phyloP scores from a whole-genome alignment of 176 grass and related monocot genomes.

The Avena eriantha region DNA sequence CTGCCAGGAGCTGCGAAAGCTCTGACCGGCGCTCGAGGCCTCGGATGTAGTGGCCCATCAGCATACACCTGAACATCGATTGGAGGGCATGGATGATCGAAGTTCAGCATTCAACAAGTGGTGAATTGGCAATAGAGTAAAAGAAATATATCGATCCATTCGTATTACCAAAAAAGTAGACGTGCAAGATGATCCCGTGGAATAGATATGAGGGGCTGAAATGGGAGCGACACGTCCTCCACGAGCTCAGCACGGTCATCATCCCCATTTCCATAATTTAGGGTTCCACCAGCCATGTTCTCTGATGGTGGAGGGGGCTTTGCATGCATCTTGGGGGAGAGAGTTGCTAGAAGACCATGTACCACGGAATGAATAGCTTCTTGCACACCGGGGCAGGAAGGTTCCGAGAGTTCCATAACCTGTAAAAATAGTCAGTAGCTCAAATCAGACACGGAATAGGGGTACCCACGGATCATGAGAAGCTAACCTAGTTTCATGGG shows the following conservation, averaged over 20 bases:
- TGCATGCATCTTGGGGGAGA: conserved; percentile 83
- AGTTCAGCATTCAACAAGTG: neutral
- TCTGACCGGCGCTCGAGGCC: conserved; percentile 76
- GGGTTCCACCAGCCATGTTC: conserved; percentile 48
- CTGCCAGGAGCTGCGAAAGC: conserved; percentile 58
- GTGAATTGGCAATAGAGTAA: neutral
- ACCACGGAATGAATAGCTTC: conserved; percentile 80
- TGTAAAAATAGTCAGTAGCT: conserved; percentile 44
- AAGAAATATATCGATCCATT: neutral
- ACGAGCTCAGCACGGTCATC: conserved; percentile 71
- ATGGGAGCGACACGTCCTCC: conserved; percentile 70
- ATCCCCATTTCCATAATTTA: conserved; percentile 55
- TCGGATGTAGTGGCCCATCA: conserved; percentile 85
- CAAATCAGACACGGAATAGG: conserved; percentile 32
- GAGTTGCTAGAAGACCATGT: conserved; percentile 84
- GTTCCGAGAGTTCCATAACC: conserved; percentile 87
- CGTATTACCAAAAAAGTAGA: conserved; percentile 85
- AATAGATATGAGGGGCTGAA: conserved; percentile 76
- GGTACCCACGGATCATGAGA: neutral
- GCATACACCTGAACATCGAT: conserved; percentile 74
- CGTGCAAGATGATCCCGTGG: conserved; percentile 86
- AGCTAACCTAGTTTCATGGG: neutral
- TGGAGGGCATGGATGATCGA: neutral
- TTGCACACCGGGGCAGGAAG: conserved; percentile 73
- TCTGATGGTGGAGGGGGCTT: conserved; percentile 44